Evolutionary conservation across 352 stramenopile species (phyloP).

Genomic region (Paralagenidium karlingii): DNA sequence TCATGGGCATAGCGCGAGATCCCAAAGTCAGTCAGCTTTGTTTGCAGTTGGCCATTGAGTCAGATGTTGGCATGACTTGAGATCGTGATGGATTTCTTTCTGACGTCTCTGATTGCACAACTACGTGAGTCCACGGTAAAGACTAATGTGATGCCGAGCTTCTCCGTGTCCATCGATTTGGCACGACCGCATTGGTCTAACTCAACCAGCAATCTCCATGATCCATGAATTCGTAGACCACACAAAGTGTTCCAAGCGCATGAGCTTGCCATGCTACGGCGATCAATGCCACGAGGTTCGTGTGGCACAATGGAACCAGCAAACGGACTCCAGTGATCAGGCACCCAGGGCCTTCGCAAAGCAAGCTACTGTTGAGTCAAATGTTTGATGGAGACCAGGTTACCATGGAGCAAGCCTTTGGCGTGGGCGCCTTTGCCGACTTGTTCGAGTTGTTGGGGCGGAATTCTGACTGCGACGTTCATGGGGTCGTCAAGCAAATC

Average conservation of each 20-base stretch:
- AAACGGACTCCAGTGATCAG: constrained; percentile 44
- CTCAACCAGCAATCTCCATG: constrained; percentile 40
- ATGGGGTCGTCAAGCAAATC: too few relatives aligned
- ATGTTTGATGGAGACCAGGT: constrained; percentile 53
- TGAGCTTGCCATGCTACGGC: constrained; percentile 53
- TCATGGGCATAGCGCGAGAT: constrained; percentile 43
- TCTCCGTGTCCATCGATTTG: constrained; percentile 46
- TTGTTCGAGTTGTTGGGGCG: too few relatives aligned
- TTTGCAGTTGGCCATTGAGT: constrained; percentile 33
- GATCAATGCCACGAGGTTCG: constrained; percentile 51
- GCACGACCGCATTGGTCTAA: constrained; percentile 18
- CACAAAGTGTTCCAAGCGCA: constrained; percentile 36
- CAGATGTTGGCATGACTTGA: constrained; percentile 53
- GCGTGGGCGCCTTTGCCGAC: too few relatives aligned
- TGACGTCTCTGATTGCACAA: too few relatives aligned
- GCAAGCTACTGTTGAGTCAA: constrained; percentile 41
- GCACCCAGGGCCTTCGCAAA: constrained; percentile 29
- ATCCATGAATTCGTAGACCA: constrained; percentile 56
- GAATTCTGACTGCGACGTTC: too few relatives aligned
- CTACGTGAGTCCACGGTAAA: too few relatives aligned
- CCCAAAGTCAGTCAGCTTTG: constrained; percentile 59
- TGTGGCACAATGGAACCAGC: constrained; percentile 44
- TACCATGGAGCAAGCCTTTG: too few relatives aligned
- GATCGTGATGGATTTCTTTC: constrained; percentile 49
- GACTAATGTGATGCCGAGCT: too few relatives aligned